Evolutionary conservation across 1,284 basidiomycete species (phyloP), one percentile per base, ranked within the genome.

Genomic region (Jaminaea rosea): DNA sequence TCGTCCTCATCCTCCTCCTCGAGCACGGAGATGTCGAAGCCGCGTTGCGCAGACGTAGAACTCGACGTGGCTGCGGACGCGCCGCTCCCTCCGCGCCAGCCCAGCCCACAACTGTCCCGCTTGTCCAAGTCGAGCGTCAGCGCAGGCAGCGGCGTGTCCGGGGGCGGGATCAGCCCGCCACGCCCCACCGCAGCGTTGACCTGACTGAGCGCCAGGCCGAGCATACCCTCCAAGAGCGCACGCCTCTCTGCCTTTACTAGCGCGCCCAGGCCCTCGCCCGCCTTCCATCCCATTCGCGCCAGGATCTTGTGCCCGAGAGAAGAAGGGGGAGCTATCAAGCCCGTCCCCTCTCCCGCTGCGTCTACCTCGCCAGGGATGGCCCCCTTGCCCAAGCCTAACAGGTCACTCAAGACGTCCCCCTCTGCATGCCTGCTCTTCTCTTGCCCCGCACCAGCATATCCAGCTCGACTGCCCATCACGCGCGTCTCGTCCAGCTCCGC

Each of bases 251-350:
- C 29, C 6, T 32, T 44, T 3, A 56, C 28, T 13, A 37, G 34
- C 17, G 54, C 44, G 8, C 53, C 52, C 7, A 58, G 26, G 17
- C 53, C 53, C 17, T 21, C 89, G 0, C 92, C 93, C 0, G 84
- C 76, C 51, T 85, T 80, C 93, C 93, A 97, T 0, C 93, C 93
- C 84, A 97, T 93, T 74, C 89, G 91, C 75, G 84, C 85, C 45
- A 98, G 80, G 3, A 97, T 82, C 27, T 83, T 36, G 41, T 48
- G 54, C 7, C 67, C 67, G 39, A 63, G 26, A 15, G 34, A 49
- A 36, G 17, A 47, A 34, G 7, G 17, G 19, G 39, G 39, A 7
- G 39, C 39, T 13, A 42, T 21, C 13, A 42, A 23, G 13, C 39
- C 39, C 23, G 39, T 21, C 11, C 19, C 23, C n/a, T n/a, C n/a